Conservation (phyloP, 129 eudicot species). For the Mikania micrantha region DNA sequence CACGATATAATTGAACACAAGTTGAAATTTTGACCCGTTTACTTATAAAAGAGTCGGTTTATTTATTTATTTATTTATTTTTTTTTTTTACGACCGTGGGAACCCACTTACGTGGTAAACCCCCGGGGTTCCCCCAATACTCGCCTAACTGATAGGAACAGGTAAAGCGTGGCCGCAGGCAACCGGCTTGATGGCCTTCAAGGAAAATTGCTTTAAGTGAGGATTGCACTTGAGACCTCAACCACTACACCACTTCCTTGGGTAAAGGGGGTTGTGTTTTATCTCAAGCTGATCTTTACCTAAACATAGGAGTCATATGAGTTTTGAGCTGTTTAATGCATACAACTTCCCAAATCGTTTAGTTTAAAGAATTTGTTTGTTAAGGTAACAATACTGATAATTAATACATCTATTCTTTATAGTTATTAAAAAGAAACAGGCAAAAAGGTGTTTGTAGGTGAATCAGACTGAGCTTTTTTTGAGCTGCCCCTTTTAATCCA, state of each 20-base stretch:
- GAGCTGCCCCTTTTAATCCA: not conserved
- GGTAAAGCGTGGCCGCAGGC: no score
- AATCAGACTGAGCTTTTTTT: not conserved
- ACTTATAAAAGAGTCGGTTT: not conserved
- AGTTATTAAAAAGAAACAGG: not conserved
- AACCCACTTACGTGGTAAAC: no score
- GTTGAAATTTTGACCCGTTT: not conserved
- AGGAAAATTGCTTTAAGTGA: no score
- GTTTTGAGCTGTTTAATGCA: not conserved
- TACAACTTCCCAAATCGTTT: not conserved
- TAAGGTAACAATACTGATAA: not conserved
- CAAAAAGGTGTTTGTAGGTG: not conserved
- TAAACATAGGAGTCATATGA: not conserved
- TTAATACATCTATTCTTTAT: not conserved
- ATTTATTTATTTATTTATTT: no score
- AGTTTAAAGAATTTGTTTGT: not conserved
- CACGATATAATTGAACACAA: not conserved
- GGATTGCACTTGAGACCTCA: no score
- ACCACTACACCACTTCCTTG: no score
- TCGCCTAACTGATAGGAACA: no score
- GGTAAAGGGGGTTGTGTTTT: not conserved
- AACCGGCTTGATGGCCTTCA: no score
- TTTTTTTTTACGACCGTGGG: no score
- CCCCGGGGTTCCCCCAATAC: no score
- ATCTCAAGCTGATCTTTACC: not conserved